Percentiles rank a stretch among this genome's conserved stretches.
These are phyloP conservation scores for Adenanthera pavonina DNA, from an alignment of 306 rosid species.

Conservation along the genomic window DNA sequence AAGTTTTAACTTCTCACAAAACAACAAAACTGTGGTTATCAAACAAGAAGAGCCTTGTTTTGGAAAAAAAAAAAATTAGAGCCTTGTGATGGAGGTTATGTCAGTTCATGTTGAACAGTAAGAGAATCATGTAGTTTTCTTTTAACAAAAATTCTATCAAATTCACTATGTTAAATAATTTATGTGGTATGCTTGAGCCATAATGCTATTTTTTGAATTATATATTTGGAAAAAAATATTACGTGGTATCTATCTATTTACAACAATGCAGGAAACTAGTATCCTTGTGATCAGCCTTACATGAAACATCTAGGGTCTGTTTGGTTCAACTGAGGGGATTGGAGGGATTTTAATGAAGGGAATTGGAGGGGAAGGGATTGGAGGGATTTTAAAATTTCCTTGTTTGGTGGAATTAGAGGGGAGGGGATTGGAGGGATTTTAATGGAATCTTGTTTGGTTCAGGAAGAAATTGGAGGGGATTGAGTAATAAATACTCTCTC, in stretches of 20 bases:
- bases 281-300: not conserved
- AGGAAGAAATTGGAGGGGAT: too few relatives aligned
- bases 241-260: not conserved
- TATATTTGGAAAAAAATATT: not conserved
- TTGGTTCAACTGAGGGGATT: too few relatives aligned
- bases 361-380: too few relatives aligned
- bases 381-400: too few relatives aligned
- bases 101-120: not conserved
- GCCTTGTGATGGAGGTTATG: conserved; percentile 6
- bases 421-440: too few relatives aligned
- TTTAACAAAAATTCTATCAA: not conserved
- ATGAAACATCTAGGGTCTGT: not conserved
- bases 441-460: too few relatives aligned
- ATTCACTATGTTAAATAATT: not conserved
- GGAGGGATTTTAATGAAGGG: too few relatives aligned
- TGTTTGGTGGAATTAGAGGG: too few relatives aligned
- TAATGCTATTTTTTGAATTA: conserved; percentile 9
- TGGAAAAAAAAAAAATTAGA: not conserved
- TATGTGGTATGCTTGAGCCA: not conserved
- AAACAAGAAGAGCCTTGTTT: too few relatives aligned
- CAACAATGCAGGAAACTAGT: conserved; percentile 17
- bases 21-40: not conserved
- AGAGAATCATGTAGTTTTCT: not conserved
- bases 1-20: not conserved
- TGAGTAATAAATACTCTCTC: too few relatives aligned